phyloP scores from a whole-genome alignment of 2,329 filamentous ascomycete genomes.

The Mycosphaerella sp. region DNA sequence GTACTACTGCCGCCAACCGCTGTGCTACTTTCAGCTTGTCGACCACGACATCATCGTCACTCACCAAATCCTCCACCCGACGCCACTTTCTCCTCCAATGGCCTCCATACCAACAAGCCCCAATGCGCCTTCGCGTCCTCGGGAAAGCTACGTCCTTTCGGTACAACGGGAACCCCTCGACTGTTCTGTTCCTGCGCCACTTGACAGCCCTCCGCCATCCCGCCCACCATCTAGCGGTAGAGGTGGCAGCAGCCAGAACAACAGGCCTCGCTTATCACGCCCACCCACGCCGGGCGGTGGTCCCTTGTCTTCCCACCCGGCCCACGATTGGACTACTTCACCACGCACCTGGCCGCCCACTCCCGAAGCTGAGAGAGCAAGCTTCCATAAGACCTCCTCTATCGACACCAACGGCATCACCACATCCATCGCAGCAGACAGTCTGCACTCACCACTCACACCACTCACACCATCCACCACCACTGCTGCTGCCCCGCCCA shows the following conservation, averaged over 20 bases:
- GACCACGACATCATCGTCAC: too few species aligned
- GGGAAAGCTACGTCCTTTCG: background rate
- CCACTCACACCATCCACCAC: conserved; percentile 6
- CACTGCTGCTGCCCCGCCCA: background rate
- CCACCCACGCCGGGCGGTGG: conserved; percentile 31
- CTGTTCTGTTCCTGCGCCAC: conserved; percentile 25
- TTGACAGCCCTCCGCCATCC: conserved; percentile 23
- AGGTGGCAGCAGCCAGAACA: background rate
- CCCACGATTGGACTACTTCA: conserved; percentile 22
- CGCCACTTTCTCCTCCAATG: background rate
- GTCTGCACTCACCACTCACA: conserved; percentile 19
- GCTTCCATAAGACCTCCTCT: conserved; percentile 4
- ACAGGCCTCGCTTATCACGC: conserved; percentile 13
- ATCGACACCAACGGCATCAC: conserved; percentile 16
- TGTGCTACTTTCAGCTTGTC: too few species aligned
- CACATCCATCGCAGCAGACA: conserved; percentile 21
- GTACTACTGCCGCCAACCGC: too few species aligned
- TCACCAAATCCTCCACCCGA: too few species aligned
- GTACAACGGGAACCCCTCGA: conserved; percentile 11
- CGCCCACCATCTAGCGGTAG: too few species aligned
- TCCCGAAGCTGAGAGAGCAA: conserved; percentile 20
- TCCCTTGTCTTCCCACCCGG: conserved; percentile 32
- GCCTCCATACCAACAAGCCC: conserved; percentile 18
- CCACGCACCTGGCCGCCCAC: conserved; percentile 22
- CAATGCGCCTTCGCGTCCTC: background rate